Base-by-base conservation (phyloP, 2,329 filamentous ascomycete species). In the Stachybotrys chartarum region DNA sequence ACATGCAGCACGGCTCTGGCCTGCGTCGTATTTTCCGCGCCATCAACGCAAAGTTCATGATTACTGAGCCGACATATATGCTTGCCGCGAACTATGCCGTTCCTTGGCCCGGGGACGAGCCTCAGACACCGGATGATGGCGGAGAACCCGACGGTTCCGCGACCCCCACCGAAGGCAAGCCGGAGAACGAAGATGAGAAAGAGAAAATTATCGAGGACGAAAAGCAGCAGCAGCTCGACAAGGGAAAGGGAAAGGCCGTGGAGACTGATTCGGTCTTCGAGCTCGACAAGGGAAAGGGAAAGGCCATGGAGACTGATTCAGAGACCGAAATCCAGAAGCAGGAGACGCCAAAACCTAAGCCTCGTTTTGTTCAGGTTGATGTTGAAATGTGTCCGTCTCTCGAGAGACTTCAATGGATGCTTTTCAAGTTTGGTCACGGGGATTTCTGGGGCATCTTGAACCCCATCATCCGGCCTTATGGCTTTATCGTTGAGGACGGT, bases 381-480 rank as follows among this genome's bases (percentile, higher is more conserved):
- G 67, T 93, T 1, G 77, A 81, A 32, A 66, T 86, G 30, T 84
- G 78, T 55, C 61, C 63, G 1, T 72, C 68, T 1, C 59, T 70
- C 0, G 64, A 71, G 14, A 62, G 69, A 54, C 77, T 81, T 58
- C 73, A 76, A 32, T 93, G 88, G 88, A 75, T 78, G 44, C 69
- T 82, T 4, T 91, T 91, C 70, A 83, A 83, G 60, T 77, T 86
- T 45, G 80, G 82, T 0, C 89, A 93, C 61, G 86, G 87, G n/a
- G 89, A 93, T 61, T 55, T 84, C 0, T 85, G 85, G 78, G 87
- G 82, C 57, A 66, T 84, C 8, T 66, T 93, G 0, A 86, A 88
- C 6, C 75, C 79, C 17, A 80, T 78, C 8, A 82, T 90, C 58
- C 79, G 85, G 0, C 79, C 78, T 0, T 79, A 83, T 42, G 88